Evolutionary conservation across 768 basidiomycete genomes (phyloP).

Genomic region (Dendrothele bispora): DNA sequence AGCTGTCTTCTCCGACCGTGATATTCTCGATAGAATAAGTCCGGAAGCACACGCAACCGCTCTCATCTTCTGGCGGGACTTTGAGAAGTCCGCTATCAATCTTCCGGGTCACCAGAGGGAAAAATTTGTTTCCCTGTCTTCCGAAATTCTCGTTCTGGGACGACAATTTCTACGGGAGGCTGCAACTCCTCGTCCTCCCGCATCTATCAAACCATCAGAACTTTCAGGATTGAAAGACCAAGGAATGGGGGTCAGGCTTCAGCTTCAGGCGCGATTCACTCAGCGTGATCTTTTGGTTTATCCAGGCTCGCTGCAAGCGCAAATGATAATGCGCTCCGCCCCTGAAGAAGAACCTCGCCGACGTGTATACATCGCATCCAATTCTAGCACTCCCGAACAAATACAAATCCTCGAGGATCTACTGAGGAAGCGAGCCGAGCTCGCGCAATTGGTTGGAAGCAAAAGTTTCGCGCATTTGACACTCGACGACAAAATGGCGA

Average conservation of each 20-base stretch:
- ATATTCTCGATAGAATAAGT: constrained; percentile 62
- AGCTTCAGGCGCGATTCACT: constrained; percentile 76
- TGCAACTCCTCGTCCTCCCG: constrained; percentile 60
- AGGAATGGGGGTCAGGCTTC: constrained; percentile 72
- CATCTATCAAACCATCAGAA: constrained; percentile 66
- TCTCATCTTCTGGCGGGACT: constrained; percentile 93
- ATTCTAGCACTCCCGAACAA: constrained; percentile 73
- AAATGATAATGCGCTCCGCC: constrained; percentile 90
- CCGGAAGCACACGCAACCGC: constrained; percentile 86
- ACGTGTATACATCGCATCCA: constrained; percentile 79
- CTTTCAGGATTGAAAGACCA: constrained; percentile 72
- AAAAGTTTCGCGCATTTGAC: constrained; percentile 86
- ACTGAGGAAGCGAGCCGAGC: constrained; percentile 72
- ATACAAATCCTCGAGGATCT: constrained; percentile 77
- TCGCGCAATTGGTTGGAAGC: constrained; percentile 83
- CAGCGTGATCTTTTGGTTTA: constrained; percentile 76
- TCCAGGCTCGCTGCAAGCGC: constrained; percentile 86
- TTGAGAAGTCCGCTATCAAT: constrained; percentile 95
- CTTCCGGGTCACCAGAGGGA: constrained; percentile 75
- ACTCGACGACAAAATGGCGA: constrained; percentile 95
- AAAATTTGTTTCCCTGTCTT: constrained; percentile 86
- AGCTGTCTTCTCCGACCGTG: constrained; percentile 65
- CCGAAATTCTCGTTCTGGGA: constrained; percentile 85
- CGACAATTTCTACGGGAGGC: constrained; percentile 80
- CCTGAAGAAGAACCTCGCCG: constrained; percentile 81